A percentile compares a stretch with the other conserved stretches of the same genome.
Conservation (phyloP, 768 basidiomycete genomes). For the Phanerodontia chrysosporium region DNA sequence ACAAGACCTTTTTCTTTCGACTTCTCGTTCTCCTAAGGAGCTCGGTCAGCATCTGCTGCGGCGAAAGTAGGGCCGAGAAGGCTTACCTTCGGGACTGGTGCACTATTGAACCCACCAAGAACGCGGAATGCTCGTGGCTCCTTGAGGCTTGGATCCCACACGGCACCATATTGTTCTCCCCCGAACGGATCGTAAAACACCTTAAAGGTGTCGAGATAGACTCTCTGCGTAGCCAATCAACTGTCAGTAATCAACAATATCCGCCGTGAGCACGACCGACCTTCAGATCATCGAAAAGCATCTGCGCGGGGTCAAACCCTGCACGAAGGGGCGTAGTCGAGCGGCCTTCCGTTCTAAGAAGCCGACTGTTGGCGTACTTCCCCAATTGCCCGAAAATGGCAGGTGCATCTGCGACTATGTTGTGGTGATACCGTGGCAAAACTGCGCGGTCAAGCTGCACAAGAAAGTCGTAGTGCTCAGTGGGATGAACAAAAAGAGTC, state of each 20-base stretch:
- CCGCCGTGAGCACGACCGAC: conserved; percentile 33
- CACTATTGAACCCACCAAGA: conserved; percentile 74
- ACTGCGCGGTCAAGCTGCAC: conserved; percentile 63
- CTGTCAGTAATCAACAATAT: background rate
- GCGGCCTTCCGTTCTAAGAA: conserved; percentile 19
- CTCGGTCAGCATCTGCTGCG: background rate
- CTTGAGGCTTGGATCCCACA: conserved; percentile 79
- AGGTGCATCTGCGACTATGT: conserved; percentile 47
- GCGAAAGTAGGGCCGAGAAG: background rate
- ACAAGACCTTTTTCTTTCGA: conserved; percentile 56
- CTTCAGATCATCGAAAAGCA: conserved; percentile 69
- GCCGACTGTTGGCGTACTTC: conserved; percentile 42
- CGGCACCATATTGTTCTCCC: conserved; percentile 70
- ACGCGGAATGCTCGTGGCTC: conserved; percentile 70
- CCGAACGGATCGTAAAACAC: conserved; percentile 85
- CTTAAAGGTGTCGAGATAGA: conserved; percentile 72
- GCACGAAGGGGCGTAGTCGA: conserved; percentile 40
- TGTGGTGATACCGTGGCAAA: conserved; percentile 74
- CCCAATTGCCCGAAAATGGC: conserved; percentile 39
- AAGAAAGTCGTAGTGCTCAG: conserved; percentile 81
- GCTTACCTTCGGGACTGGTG: conserved; percentile 39
- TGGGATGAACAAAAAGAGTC: conserved; percentile 84
- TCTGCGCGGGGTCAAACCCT: conserved; percentile 75
- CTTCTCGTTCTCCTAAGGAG: conserved; percentile 18
- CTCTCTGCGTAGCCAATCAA: conserved; percentile 46